These are phyloP conservation scores for Cytospora mali DNA, from an alignment of 2,329 filamentous ascomycete species.

Conservation along the genomic window DNA sequence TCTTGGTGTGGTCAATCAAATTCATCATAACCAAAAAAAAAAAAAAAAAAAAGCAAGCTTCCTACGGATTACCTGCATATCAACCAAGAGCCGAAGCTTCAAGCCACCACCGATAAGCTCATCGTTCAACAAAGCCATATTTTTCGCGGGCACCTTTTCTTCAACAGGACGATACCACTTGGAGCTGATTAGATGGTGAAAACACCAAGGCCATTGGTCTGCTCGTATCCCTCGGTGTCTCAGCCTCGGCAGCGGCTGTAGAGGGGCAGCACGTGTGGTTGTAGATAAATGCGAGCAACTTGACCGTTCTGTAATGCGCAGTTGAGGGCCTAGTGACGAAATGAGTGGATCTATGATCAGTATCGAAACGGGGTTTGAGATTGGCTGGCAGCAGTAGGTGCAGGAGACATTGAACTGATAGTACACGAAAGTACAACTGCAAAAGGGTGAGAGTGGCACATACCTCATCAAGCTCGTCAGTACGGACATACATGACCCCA, in stretches of 20 bases:
- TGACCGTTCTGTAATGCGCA: not conserved
- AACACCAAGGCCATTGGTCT: slow-evolving; percentile 30
- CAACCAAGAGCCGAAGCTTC: slow-evolving; percentile 13
- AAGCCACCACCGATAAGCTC: slow-evolving; percentile 25
- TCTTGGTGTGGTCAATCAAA: slow-evolving; percentile 28
- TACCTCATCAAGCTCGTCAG: slow-evolving; percentile 8
- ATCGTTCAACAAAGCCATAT: slow-evolving; percentile 33
- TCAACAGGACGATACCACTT: not conserved
- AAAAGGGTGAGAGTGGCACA: slow-evolving; percentile 11
- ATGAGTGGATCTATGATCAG: slow-evolving; percentile 1
- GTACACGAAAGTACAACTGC: slow-evolving; percentile 8
- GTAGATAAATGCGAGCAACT: not conserved
- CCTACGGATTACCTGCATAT: slow-evolving; percentile 13
- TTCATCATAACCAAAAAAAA: slow-evolving; percentile 23
- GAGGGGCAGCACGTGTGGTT: not conserved
- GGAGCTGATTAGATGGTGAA: not conserved
- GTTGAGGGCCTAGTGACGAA: not conserved
- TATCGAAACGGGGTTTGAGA: not conserved
- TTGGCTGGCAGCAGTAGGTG: not conserved
- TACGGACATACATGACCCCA: slow-evolving; percentile 17
- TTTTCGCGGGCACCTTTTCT: not conserved
- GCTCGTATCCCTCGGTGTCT: slow-evolving; percentile 24
- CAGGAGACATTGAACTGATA: not conserved
- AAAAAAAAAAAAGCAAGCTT: slow-evolving; percentile 25
- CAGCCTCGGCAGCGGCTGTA: slow-evolving; percentile 2